phyloP scores from a whole-genome alignment of 495 filamentous ascomycete species.

The Diplogelasinospora grovesii region DNA sequence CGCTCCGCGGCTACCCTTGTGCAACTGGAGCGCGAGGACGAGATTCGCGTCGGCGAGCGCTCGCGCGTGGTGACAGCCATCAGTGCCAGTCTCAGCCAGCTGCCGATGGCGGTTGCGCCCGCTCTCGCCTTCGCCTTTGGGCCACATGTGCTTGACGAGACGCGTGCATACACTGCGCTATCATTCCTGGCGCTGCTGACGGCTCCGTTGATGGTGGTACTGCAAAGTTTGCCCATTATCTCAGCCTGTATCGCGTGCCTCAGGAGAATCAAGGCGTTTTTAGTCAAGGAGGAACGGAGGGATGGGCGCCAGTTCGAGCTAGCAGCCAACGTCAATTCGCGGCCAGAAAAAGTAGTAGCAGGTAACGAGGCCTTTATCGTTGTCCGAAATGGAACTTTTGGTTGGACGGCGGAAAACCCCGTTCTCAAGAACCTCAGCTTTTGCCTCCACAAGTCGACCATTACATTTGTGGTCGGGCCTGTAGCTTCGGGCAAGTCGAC shows the following conservation, averaged over 20 bases:
- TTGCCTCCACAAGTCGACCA: background rate
- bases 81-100: constrained; percentile 34
- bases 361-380: background rate
- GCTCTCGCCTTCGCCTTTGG: constrained; percentile 33
- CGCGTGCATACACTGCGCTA: constrained; percentile 48
- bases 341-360: too few species aligned
- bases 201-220: constrained; percentile 45
- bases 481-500: constrained; percentile 33
- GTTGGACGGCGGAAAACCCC: constrained; percentile 8
- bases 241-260: constrained; percentile 50
- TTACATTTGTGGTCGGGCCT: constrained; percentile 24
- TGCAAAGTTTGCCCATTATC: constrained; percentile 47
- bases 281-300: constrained; percentile 29
- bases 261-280: constrained; percentile 46
- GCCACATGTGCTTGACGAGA: constrained; percentile 33
- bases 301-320: too few species aligned
- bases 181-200: constrained; percentile 50
- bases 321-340: too few species aligned
- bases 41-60: constrained; percentile 45
- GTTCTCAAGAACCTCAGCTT: constrained; percentile 3
- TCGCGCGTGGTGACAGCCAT: constrained; percentile 41
- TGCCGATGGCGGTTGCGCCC: constrained; percentile 38
- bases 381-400: constrained; percentile 31
- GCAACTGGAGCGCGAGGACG: constrained; percentile 46
- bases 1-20: constrained; percentile 29